Evolutionary conservation across 768 basidiomycete species (phyloP).

Genomic region (Russula vinacea): DNA sequence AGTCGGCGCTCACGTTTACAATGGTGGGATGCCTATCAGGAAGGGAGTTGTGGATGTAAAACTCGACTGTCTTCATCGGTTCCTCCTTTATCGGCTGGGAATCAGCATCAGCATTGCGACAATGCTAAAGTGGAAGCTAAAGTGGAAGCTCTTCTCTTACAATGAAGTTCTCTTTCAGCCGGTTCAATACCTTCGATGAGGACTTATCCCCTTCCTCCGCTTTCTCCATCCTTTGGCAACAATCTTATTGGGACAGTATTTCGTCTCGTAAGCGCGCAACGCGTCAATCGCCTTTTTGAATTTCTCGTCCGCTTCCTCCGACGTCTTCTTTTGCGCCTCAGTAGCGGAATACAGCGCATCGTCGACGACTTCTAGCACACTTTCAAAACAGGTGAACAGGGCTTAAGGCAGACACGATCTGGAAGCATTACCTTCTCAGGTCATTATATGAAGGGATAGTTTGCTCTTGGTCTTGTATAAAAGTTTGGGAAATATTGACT

Average conservation of each 20-base stretch:
- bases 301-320: background rate
- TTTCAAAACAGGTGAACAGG: background rate
- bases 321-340: background rate
- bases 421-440: constrained; percentile 4
- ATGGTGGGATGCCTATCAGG: background rate
- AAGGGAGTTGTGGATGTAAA: constrained; percentile 1
- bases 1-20: constrained; percentile 1
- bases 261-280: background rate
- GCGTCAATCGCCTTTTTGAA: background rate
- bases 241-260: background rate
- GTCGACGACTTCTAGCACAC: background rate
- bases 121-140: too few relatives aligned
- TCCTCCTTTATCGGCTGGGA: background rate
- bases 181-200: background rate
- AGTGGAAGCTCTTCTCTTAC: background rate
- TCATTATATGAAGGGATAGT: background rate
- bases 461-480: background rate
- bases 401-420: background rate
- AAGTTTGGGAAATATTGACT: background rate
- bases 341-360: constrained; percentile 3
- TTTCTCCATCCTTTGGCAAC: background rate
- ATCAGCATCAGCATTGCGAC: background rate
- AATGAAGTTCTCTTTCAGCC: background rate
- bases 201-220: background rate
- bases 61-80: background rate